Conservation (phyloP, 2,329 filamentous ascomycete species). For the Claviceps africana region DNA sequence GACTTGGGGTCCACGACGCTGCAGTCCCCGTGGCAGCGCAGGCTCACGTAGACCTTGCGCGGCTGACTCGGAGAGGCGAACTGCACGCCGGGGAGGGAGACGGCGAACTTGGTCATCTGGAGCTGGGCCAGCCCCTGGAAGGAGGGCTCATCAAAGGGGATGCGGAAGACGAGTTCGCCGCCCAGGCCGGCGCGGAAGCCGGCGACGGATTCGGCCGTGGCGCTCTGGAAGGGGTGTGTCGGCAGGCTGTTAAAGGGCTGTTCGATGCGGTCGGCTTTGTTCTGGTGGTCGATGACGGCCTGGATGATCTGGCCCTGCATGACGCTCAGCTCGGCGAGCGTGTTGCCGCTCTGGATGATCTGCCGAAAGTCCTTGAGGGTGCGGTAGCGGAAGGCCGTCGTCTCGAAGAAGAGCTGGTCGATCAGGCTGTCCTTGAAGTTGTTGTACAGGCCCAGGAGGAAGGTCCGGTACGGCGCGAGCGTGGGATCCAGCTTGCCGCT, state of each 20-base stretch:
- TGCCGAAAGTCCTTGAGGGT: background rate
- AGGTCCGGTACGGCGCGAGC: background rate
- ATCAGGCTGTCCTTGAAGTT: background rate
- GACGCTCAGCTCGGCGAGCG: background rate
- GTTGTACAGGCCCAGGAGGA: background rate
- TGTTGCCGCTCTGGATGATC: background rate
- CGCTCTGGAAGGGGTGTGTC: background rate
- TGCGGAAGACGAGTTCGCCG: background rate
- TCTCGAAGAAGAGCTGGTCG: background rate
- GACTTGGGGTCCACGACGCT: background rate
- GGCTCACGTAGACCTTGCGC: background rate
- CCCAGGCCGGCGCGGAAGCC: background rate
- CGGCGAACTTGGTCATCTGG: background rate
- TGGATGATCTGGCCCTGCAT: background rate
- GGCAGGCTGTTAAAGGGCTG: background rate
- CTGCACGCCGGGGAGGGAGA: background rate
- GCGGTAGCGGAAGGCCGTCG: background rate
- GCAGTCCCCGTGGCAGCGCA: background rate
- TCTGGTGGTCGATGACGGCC: background rate
- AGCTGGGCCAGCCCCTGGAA: background rate
- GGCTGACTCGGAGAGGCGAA: background rate
- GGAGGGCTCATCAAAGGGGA: background rate
- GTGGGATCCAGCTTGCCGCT: background rate
- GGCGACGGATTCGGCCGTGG: background rate
- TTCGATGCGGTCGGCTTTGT: background rate